Evolutionary conservation across 306 rosid species (phyloP).

Genomic region (Castanea mollissima): DNA sequence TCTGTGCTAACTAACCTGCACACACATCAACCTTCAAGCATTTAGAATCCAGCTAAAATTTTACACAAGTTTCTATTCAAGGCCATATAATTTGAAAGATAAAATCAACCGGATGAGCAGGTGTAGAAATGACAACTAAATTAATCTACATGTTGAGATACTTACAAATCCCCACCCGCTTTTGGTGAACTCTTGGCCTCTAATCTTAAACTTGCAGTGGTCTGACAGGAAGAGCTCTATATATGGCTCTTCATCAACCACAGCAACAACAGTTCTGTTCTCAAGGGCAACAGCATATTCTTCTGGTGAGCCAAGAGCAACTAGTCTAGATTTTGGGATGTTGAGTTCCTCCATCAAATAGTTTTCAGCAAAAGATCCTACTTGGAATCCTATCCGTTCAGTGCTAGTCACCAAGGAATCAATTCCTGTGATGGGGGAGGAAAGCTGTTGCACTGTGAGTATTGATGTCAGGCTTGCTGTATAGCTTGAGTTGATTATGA

Average conservation of each 20-base stretch:
- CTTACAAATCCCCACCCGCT: conserved; percentile 65
- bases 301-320: conserved; percentile 55
- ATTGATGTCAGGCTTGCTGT: conserved; percentile 56
- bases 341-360: conserved; percentile 39
- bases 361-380: conserved; percentile 48
- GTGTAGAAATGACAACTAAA: neutral
- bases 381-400: conserved; percentile 47
- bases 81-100: neutral
- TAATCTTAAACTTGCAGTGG: conserved; percentile 34
- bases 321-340: conserved; percentile 42
- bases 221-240: conserved; percentile 50
- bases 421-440: conserved; percentile 49
- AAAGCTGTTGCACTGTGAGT: conserved; percentile 44
- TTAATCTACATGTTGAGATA: conserved; percentile 1
- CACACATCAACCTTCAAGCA: neutral
- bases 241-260: conserved; percentile 48
- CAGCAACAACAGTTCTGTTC: conserved; percentile 45
- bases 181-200: conserved; percentile 48
- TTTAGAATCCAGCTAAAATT: neutral
- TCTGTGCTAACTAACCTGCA: neutral
- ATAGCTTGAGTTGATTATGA: conserved; percentile 52
- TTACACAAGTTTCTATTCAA: neutral
- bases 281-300: conserved; percentile 44
- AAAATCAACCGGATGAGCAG: neutral
- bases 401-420: conserved; percentile 42